Base-by-base conservation (phyloP, 768 basidiomycete species). In the Termitomyces sp. region DNA sequence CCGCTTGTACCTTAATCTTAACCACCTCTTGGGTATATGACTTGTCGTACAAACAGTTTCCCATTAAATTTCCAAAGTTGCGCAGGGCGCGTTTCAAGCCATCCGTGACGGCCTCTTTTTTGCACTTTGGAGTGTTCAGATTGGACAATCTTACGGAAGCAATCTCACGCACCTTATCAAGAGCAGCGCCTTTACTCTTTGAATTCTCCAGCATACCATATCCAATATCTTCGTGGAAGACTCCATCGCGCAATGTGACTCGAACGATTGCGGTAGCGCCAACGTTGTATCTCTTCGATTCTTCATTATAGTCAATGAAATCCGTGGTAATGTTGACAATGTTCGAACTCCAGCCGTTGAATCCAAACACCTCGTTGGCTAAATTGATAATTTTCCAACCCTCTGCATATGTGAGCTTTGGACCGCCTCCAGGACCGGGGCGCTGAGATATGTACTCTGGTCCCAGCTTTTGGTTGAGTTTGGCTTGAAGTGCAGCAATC, bases 331-430 rank as follows among this genome's bases (percentile, higher is more conserved):
- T 72, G 56, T 69, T 90, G 61, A 91, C 81, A 49, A 96, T 78
- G 50, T 72, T 88, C 1, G 92, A 90, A 61, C 88, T 91, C 95
- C 94, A 95, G 27, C 95, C 97, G 62, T 98, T 93, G 78, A 94
- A 98, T 1, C 96, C 96, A 73, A 99, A 98, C 45, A 98, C 91
- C 63, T 99, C 96, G 70, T 99, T 99, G 2, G 96, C 97, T 24
- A 99, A 81, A 68, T 95, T 96, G 72, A 99, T 97, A 39, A 95
- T 88, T 75, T 93, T 95, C 96, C 96, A 98, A 0, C 96, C 97
- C 69, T 98, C 96, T 1, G 90, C 89, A 68, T 99, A 98, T 16
- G 89, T 95, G 48, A 99, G 76, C 71, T 95, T 97, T 16, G 83
- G 82, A 4, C 91, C 92, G 44, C 89, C 90, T 18, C 88, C 89